These are phyloP conservation scores for Hyphochytrium catenoides DNA, from an alignment of 352 stramenopile species.

Conservation along the genomic window DNA sequence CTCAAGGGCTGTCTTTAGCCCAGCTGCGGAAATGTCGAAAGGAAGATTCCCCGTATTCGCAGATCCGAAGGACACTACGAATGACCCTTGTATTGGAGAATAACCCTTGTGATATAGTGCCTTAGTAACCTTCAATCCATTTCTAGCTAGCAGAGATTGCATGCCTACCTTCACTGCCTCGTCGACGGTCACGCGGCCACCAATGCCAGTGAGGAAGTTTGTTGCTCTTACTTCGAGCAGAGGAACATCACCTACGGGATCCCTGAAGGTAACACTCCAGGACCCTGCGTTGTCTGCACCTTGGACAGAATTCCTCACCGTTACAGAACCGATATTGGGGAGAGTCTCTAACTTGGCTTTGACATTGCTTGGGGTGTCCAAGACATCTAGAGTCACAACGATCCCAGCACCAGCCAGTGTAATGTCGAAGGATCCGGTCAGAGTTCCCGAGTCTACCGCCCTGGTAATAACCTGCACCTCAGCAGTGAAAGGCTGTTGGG, in stretches of 20 bases:
- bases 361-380: constrained; percentile 16
- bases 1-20: constrained; percentile 66
- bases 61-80: constrained; percentile 75
- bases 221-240: constrained; percentile 38
- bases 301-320: constrained; percentile 21
- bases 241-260: constrained; percentile 67
- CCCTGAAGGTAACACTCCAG: constrained; percentile 71
- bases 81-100: constrained; percentile 61
- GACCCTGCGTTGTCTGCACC: constrained; percentile 21
- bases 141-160: too few species aligned
- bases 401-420: constrained; percentile 19
- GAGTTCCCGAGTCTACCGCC: constrained; percentile 21
- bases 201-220: constrained; percentile 24
- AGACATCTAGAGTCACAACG: constrained; percentile 19
- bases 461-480: constrained; percentile 68
- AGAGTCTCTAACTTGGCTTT: constrained; percentile 36
- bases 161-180: constrained; percentile 29
- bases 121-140: too few species aligned
- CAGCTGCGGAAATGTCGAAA: constrained; percentile 57
- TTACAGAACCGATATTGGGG: constrained; percentile 42
- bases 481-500: constrained; percentile 59
- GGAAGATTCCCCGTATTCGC: constrained; percentile 68
- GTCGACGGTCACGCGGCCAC: constrained; percentile 26
- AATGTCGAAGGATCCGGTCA: constrained; percentile 39
- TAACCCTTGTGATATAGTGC: too few species aligned